Evolutionary conservation across 78 protist species (phyloP), one percentile per base, ranked within the genome.

Genomic region (Dictyostelium intermedium): DNA sequence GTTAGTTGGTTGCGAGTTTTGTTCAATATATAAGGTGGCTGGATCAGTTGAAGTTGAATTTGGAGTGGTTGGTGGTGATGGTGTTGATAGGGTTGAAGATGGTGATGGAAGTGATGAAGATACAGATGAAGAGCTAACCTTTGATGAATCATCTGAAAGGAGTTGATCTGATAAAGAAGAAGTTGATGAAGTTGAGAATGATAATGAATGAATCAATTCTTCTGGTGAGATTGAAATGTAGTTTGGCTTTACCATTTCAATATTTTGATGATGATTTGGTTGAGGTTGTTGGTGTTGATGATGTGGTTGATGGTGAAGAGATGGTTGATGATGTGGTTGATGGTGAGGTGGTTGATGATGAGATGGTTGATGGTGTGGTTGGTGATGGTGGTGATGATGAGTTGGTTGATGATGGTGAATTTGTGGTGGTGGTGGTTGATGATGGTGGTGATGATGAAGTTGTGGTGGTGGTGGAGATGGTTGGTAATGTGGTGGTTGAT

Each of bases 181-280:
- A 0, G 84, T 80, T 6, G 86, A 50, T 16, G 86, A 50, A 1
- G 70, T 32, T 27, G 60, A 39, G 8, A 32, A 56, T 16, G 84
- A 80, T 7, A 47, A 20, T 34, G 86, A 82, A 10, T 82, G 86
- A 43, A 82, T 56, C 32, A 82, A 82, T 23, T 27, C 86, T 2
- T 82, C 86, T 34, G 86, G 86, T 23, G 86, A 32, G 6, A 82
- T 82, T 82, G 86, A 82, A 82, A 82, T 82, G n/a, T 82, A 82
- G 35, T 82, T 82, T 79, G 66, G 60, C 27, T 79, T 79, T 73
- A 73, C 80, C 45, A 35, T 35, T 78, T 78, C 53, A 25, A 34
- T 35, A 30, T 41, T 20, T 47, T 41, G 70, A 10, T 41, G 70
- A 10, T 37, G 61, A 41, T 2, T 14, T 50, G 73, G 72, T 34